phyloP scores from a whole-genome alignment of 306 rosid species.

The Phaseolus lunatus region DNA sequence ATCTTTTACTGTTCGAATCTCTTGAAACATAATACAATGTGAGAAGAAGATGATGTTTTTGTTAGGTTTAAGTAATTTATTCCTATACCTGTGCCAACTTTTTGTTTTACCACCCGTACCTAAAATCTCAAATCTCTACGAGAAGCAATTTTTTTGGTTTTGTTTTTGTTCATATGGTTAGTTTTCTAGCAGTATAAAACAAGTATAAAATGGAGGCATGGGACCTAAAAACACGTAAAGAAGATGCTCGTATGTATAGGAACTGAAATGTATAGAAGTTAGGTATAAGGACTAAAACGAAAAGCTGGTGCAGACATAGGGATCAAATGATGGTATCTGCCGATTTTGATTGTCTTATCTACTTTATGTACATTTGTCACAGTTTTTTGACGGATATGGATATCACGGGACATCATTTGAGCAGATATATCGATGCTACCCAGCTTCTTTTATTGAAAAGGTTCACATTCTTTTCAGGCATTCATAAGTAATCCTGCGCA shows the following conservation, averaged over 20 bases:
- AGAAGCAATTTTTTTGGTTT: not conserved
- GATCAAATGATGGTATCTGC: not conserved
- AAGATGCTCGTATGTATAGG: not conserved
- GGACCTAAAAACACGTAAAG: not conserved
- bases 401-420: constrained; percentile 97
- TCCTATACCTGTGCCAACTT: not conserved
- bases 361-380: constrained; percentile 38
- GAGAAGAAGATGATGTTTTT: not conserved
- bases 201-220: not conserved
- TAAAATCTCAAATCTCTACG: not conserved
- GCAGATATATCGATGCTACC: constrained; percentile 96
- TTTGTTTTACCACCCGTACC: not conserved
- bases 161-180: not conserved
- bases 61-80: not conserved
- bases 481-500: not conserved
- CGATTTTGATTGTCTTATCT: constrained; percentile 21
- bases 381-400: constrained; percentile 93
- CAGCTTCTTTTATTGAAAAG: constrained; percentile 98
- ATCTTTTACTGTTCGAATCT: not conserved
- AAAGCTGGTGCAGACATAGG: not conserved
- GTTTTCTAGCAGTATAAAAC: not conserved
- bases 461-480: constrained; percentile 52
- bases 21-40: not conserved
- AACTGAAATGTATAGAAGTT: too few species aligned
- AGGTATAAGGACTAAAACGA: not conserved